phyloP scores from a whole-genome alignment of 371 early-diverging fungal species.

The Circinella minor region DNA sequence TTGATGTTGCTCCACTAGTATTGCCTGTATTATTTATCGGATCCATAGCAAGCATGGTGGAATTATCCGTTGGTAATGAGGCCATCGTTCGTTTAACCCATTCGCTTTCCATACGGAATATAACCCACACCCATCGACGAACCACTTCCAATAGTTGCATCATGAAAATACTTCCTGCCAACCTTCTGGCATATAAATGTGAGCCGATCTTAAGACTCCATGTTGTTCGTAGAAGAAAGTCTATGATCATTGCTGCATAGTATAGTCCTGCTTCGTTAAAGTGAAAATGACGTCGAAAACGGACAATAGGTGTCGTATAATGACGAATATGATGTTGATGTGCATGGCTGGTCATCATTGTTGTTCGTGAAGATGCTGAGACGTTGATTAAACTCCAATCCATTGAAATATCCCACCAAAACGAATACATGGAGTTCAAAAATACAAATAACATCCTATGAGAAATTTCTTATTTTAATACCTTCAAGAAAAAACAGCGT shows the following conservation, averaged over 20 bases:
- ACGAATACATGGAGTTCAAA: constrained; percentile 89
- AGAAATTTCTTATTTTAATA: not conserved
- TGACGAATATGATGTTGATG: constrained; percentile 20
- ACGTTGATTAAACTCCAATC: constrained; percentile 83
- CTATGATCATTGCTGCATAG: constrained; percentile 72
- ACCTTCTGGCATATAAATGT: constrained; percentile 67
- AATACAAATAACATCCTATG: constrained; percentile 77
- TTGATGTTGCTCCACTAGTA: not conserved
- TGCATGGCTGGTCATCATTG: constrained; percentile 11
- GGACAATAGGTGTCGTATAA: constrained; percentile 33
- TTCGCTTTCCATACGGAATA: constrained; percentile 85
- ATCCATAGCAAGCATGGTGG: not conserved
- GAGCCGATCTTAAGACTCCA: constrained; percentile 86
- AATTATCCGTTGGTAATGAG: constrained; percentile 25
- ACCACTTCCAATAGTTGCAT: constrained; percentile 81
- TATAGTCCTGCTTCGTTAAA: constrained; percentile 70
- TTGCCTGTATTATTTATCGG: not conserved
- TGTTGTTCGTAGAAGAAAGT: constrained; percentile 81
- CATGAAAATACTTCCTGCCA: constrained; percentile 74
- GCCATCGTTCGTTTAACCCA: constrained; percentile 61
- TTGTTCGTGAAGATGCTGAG: constrained; percentile 8
- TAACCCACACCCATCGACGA: constrained; percentile 91
- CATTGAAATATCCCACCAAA: constrained; percentile 93
- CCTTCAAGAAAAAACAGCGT: no score
- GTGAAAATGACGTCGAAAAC: constrained; percentile 67